phyloP scores from a whole-genome alignment of 345 rosid genomes.

The Carallia pectinifolia region DNA sequence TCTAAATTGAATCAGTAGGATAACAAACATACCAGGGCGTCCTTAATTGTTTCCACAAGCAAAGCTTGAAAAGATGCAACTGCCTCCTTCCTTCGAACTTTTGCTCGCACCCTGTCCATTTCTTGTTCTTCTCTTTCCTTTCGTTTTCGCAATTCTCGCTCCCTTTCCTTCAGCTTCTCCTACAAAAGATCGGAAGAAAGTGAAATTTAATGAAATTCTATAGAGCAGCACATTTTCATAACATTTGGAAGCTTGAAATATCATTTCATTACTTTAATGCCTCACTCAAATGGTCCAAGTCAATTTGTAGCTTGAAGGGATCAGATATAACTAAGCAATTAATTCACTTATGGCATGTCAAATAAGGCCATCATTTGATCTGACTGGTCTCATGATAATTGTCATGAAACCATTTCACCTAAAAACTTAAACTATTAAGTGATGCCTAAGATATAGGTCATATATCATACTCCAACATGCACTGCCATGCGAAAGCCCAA shows the following conservation, averaged over 20 bases:
- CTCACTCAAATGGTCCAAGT: background rate
- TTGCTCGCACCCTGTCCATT: conserved; percentile 84
- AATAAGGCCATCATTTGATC: conserved; percentile 3
- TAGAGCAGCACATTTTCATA: background rate
- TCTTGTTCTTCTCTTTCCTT: conserved; percentile 95
- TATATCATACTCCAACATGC: too few species aligned
- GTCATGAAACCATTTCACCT: too few species aligned
- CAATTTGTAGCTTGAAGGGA: background rate
- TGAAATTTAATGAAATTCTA: background rate
- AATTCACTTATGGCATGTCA: background rate
- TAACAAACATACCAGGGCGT: conserved; percentile 64
- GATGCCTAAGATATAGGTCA: too few species aligned
- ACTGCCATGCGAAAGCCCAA: too few species aligned
- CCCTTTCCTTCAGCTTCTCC: conserved; percentile 90
- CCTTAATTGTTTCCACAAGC: conserved; percentile 91
- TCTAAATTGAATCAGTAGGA: too few species aligned
- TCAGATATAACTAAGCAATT: background rate
- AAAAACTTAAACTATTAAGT: too few species aligned
- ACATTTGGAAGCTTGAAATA: background rate
- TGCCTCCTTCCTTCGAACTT: conserved; percentile 91
- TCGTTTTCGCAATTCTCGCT: conserved; percentile 80
- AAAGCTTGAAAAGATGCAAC: conserved; percentile 85
- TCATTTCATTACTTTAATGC: background rate
- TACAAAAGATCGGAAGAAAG: conserved; percentile 25
- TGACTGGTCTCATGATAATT: background rate